Evolutionary conservation across 768 basidiomycete genomes (phyloP), one percentile per base, ranked within the genome.

Genomic region (Mycena alexandri): DNA sequence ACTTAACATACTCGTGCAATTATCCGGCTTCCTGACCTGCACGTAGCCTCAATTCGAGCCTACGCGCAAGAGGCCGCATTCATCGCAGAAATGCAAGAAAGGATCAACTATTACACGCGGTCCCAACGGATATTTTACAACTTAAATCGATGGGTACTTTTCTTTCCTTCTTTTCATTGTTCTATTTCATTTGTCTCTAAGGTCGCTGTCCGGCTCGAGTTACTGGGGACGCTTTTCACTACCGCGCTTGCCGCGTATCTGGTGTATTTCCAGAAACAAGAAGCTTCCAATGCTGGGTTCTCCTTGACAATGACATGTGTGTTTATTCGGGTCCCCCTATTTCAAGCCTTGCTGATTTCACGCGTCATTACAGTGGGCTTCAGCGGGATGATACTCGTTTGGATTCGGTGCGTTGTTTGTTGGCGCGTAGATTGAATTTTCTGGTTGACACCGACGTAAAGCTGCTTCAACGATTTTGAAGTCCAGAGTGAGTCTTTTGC

Each of bases 1-100:
- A n/a, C n/a, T n/a, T 41, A 34, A 53, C n/a, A 3, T 14, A 11
- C 4, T 36, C 46, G 57, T 29, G 25, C 41, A 17, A 29, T 11
- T 60, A 13, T 33, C 19, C 54, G n/a, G 25, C 5, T 52, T 70
- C 29, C 48, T 46, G 1, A 50, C 10, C n/a, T 13, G 16, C 25
- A 21, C 22, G 21, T 57, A 85, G 85, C 78, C n/a, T 85, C 89
- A 6, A 87, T 93, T 56, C 83, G 91, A 19, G 91, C 91, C 0
- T 93, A 89, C 72, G 86, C 86, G 6, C 86, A 85, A 7, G 82
- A 91, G 75, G 73, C 78, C 25, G 58, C 75, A 2, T 90, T 84
- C 79, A 83, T 74, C 69, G 62, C 61, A 47, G 82, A 87, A 68
- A 82, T 84, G 13, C 74, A 85, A 38, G 76, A 79, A 47, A 82